phyloP scores from a whole-genome alignment of 495 filamentous ascomycete species.

The Podospora conica region DNA sequence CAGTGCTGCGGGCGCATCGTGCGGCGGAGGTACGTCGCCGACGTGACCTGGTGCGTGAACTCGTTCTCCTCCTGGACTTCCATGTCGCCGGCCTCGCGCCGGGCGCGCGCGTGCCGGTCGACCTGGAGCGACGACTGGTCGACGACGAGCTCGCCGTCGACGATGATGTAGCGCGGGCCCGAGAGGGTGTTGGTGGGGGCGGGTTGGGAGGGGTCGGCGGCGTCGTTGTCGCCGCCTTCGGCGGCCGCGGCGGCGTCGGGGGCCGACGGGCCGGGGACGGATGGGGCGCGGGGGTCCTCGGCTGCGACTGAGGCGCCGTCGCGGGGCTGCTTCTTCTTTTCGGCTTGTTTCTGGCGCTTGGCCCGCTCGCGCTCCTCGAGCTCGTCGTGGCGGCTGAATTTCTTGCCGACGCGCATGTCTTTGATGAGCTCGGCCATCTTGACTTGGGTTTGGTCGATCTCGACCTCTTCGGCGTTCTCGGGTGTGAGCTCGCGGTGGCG shows the following conservation, averaged over 20 bases:
- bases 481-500: constrained; percentile 53
- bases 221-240: background rate
- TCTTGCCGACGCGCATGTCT: constrained; percentile 71
- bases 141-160: constrained; percentile 79
- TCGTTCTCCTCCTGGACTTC: constrained; percentile 77
- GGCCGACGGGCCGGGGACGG: background rate
- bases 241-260: constrained; percentile 3
- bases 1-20: constrained; percentile 60
- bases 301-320: background rate
- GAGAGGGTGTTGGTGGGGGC: constrained; percentile 1
- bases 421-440: constrained; percentile 81
- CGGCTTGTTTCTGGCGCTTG: constrained; percentile 34
- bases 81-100: constrained; percentile 46
- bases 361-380: constrained; percentile 43
- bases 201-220: background rate
- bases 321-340: constrained; percentile 19
- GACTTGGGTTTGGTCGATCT: constrained; percentile 60
- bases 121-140: constrained; percentile 72
- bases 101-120: constrained; percentile 67
- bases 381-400: constrained; percentile 62
- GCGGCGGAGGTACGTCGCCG: constrained; percentile 64
- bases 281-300: background rate
- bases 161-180: constrained; percentile 44
- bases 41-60: constrained; percentile 70
- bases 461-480: constrained; percentile 65